phyloP scores from a whole-genome alignment of 2,329 filamentous ascomycete species.

The Zalaria sp. region DNA sequence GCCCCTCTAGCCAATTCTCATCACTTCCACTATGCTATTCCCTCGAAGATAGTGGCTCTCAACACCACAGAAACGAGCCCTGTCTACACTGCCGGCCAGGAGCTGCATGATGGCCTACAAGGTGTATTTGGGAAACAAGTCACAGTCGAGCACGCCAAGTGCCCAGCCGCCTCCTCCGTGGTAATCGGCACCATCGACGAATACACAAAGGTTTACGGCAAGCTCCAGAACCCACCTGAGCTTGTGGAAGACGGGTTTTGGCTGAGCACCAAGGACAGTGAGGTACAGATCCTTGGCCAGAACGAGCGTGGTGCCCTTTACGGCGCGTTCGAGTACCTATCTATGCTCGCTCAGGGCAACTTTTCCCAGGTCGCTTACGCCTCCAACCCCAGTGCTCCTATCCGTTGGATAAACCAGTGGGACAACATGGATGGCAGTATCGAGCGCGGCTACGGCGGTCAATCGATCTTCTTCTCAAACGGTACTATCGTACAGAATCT shows the following conservation, averaged over 20 bases:
- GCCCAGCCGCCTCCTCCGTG: conserved; percentile 20
- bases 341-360: conserved; percentile 47
- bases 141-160: conserved; percentile 15
- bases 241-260: conserved; percentile 48
- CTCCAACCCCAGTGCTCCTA: conserved; percentile 43
- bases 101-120: conserved; percentile 43
- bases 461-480: conserved; percentile 53
- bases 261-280: conserved; percentile 33
- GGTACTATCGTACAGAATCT: conserved; percentile 43
- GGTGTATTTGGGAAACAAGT: conserved; percentile 41
- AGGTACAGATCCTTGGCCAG: conserved; percentile 45
- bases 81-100: conserved; percentile 43
- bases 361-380: conserved; percentile 32
- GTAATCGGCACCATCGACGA: conserved; percentile 36
- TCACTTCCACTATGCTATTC: conserved; percentile 26
- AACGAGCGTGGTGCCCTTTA: conserved; percentile 57
- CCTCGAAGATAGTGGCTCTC: conserved; percentile 36
- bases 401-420: conserved; percentile 63
- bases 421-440: conserved; percentile 56
- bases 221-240: conserved; percentile 18
- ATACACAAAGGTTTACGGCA: conserved; percentile 24
- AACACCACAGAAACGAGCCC: conserved; percentile 42
- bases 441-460: conserved; percentile 53
- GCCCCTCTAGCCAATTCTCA: conserved; percentile 33
- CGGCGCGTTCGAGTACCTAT: conserved; percentile 55